Base-by-base conservation (phyloP, 306 rosid genomes). In the Benincasa hispida region DNA sequence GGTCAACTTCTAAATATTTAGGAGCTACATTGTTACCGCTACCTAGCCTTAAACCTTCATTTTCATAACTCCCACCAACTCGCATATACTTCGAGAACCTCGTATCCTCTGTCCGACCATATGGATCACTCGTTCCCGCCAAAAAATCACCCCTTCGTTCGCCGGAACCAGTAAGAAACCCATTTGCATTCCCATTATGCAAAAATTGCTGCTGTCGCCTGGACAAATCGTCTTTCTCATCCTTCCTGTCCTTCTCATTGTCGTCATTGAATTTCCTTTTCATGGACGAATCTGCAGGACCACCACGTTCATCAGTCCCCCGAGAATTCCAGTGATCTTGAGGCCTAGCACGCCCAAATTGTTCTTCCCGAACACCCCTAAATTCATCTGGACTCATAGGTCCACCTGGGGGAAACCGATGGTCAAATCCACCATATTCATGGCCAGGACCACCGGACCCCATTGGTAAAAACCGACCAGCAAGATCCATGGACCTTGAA, bases 1-100 rank as follows among this genome's bases (percentile, higher is more conserved):
- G 93, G 80, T 90, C 99, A 58, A 92, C 91, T 83, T 86, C 89
- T 53, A 56, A 70, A 72, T 84, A 89, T 84, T 84, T 90, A 59
- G 42, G 85, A 22, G 53, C 65, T 72, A 37, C 41, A 14, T 35
- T 79, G 28, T 74, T 47, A 57, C 74, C 85, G 18, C 79, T 75
- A 35, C 79, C 66, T 75, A 57, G 83, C 83, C 79, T 79, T 57
- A 81, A 63, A n/a, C 87, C 87, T 58, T 21, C 73, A 80, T 61
- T 83, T 6, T 76, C 87, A 82, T 35, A 65, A 41, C 79, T 78
- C 27, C 82, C 90, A 12, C 86, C 90, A 65, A 77, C 79, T 87
- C 95, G 86, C 58, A 77, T 74, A 34, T 73, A 87, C 83, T 94
- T 94, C 8, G 84, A 78, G 81, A 88, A 86, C 24, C 96, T 89